Base-by-base conservation (phyloP, 768 basidiomycete species). In the Podaxis pistillaris region DNA sequence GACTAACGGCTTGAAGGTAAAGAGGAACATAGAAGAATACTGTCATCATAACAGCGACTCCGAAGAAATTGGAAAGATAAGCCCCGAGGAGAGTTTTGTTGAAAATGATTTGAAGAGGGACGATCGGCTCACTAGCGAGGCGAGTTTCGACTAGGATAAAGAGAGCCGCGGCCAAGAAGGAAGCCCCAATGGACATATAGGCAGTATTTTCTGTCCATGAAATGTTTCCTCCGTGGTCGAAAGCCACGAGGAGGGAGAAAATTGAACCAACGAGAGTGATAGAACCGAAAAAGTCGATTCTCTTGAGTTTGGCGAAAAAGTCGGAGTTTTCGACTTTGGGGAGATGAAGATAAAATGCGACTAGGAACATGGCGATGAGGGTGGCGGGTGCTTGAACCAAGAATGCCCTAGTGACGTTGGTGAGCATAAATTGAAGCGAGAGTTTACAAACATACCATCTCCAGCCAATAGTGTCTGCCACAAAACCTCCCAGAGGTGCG, bases 401-500 rank as follows among this genome's bases (percentile, higher is more conserved):
- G 75, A 88, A 89, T n/a, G 0, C 83, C 84, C 86, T 87, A 88
- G 68, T 87, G 73, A 33, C 33, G 8, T 33, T 33, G 33, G 33
- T 33, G 33, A 9, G 33, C 33, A 33, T 33, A 33, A 33, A 33
- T 9, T 2, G 33, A 33, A 33, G 33, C 33, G 8, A 33, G 33
- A 33, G 33, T 9, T 33, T 9, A 33, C 33, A 33, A 33, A 33
- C 33, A 9, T 33, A 33, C 44, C 44, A 46, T 46, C 44, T 46
- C 88, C 88, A 90, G 2, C 87, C 87, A 46, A 88, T 82, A 7
- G 74, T 82, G 66, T 89, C 88, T 0, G 84, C 79, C 1, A 90
- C 72, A 47, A 83, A 78, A 7, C 88, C 87, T 7, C 88, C 87
- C 0, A 88, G 71, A 2, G 87, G 86, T 2, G 87, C 86, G 11